A percentile compares a stretch with the other conserved stretches of the same genome.
These are phyloP conservation scores for Calonectria leucothoes DNA, from an alignment of 2,329 filamentous ascomycete species.

Conservation along the genomic window DNA sequence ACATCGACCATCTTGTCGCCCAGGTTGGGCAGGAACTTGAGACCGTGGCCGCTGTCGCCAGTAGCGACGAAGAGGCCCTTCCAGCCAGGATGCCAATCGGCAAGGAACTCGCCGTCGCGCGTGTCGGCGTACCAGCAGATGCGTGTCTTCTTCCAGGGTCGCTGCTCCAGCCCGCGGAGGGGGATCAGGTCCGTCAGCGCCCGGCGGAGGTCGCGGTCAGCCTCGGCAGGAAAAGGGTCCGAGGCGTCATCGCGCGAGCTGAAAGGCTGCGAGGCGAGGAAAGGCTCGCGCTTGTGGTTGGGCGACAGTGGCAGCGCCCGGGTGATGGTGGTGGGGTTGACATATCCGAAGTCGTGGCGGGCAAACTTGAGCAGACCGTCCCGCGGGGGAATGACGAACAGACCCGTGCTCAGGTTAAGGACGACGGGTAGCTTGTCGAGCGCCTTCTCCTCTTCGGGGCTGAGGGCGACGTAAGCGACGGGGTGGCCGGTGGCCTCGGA, in stretches of 20 bases:
- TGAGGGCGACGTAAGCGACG: slow-evolving; percentile 82
- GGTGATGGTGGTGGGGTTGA: slow-evolving; percentile 59
- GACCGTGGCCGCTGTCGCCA: slow-evolving; percentile 73
- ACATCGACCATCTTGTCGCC: slow-evolving; percentile 71
- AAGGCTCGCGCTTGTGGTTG: slow-evolving; percentile 39
- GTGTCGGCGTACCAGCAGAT: slow-evolving; percentile 85
- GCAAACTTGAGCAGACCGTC: slow-evolving; percentile 75
- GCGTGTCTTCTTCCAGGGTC: slow-evolving; percentile 71
- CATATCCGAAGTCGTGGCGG: slow-evolving; percentile 76
- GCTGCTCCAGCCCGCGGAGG: slow-evolving; percentile 61
- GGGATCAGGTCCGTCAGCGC: slow-evolving; percentile 73
- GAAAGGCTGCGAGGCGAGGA: slow-evolving; percentile 50
- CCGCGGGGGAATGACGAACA: slow-evolving; percentile 80
- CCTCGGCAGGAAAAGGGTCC: slow-evolving; percentile 68
- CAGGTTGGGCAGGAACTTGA: slow-evolving; percentile 76
- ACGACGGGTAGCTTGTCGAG: slow-evolving; percentile 77
- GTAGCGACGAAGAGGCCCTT: slow-evolving; percentile 70
- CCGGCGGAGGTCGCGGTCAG: slow-evolving; percentile 68
- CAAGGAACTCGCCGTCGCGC: slow-evolving; percentile 75
- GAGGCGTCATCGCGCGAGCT: slow-evolving; percentile 53
- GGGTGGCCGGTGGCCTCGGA: slow-evolving; percentile 85
- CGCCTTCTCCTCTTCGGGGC: slow-evolving; percentile 73
- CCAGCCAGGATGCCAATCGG: slow-evolving; percentile 75
- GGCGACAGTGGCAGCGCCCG: slow-evolving; percentile 48
- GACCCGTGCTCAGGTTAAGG: slow-evolving; percentile 76